Base-by-base conservation (phyloP, 2,329 filamentous ascomycete species). In the Alternaria ventricosa region DNA sequence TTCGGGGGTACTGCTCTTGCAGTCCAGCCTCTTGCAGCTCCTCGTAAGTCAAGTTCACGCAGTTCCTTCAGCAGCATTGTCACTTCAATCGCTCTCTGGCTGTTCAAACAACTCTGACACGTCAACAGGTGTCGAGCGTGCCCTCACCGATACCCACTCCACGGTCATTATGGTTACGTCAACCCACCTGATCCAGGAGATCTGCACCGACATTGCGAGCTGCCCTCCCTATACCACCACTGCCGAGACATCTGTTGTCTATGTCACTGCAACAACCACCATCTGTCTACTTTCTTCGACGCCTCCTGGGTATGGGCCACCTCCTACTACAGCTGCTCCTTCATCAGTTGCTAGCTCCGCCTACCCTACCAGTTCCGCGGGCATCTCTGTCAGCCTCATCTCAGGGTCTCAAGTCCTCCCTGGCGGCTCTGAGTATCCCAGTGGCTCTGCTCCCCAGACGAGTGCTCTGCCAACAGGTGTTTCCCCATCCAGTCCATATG, bases 211-310 rank as follows among this genome's bases (percentile, higher is more conserved):
- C 49, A 71, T 67, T 22, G 62, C 61, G 49, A 67, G 78, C 67
- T 84, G 82, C 66, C 81, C 82, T 30, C 69, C 71, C 44, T 70
- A 75, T 49, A 72, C 72, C 22, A 75, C 77, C 20, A 73, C 76
- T 9, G 71, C 79, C 53, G 66, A 80, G 63, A 84, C 82, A 23
- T 78, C 79, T 49, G 71, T 67, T 28, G 68, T 69, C 20, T 75
- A 79, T 64, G 67, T 82, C 55, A 73, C 79, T 46, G 69, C 79
- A 46, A 80, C 80, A 13, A 83, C 82, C 50, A 83, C 82, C 25
- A 71, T 83, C 70, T 84, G 82, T 66, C 78, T 81, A 28, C 60
- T 66, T 25, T 70, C 64, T 15, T 66, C 65, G 8, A 70, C 63
- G 45, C 67, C 67, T 53, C 63, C 67, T 20, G 69, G 62, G 28